Conservation (phyloP, 306 rosid genomes). For the Adenanthera pavonina region DNA sequence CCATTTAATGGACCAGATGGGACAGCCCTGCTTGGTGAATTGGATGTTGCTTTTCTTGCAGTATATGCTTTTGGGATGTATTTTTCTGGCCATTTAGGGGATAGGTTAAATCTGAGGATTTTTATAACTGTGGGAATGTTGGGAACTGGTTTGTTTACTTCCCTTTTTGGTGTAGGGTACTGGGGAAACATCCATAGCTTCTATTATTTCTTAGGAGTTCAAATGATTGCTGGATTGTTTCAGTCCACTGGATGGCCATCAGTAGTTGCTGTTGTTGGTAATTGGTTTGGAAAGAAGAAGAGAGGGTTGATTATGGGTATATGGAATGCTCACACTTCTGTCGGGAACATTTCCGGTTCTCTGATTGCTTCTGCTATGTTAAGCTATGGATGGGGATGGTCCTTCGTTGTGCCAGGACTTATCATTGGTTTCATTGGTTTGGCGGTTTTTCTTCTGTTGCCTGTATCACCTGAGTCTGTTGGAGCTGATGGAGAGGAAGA, state of each 20-base stretch:
- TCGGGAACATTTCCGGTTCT: conserved; percentile 94
- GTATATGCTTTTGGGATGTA: conserved; percentile 93
- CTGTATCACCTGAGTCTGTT: conserved; percentile 73
- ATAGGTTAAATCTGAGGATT: conserved; percentile 75
- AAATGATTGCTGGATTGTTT: conserved; percentile 91
- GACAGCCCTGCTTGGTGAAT: conserved; percentile 81
- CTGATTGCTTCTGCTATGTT: conserved; percentile 84
- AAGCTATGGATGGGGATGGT: conserved; percentile 98
- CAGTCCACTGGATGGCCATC: conserved; percentile 99
- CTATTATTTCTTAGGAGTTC: conserved; percentile 68
- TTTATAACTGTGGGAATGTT: conserved; percentile 89
- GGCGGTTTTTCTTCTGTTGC: conserved; percentile 69
- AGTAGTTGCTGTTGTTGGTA: conserved; percentile 91
- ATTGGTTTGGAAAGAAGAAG: conserved; percentile 97
- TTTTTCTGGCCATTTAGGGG: conserved; percentile 95
- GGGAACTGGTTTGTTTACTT: conserved; percentile 90
- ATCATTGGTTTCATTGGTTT: conserved; percentile 67
- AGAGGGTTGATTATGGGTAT: conserved; percentile 98
- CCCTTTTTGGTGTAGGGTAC: conserved; percentile 82
- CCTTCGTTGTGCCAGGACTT: conserved; percentile 82
- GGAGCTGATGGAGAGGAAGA: conserved; percentile 66
- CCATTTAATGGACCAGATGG: conserved; percentile 86
- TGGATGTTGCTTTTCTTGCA: conserved; percentile 91
- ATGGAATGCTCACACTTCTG: conserved; percentile 98
- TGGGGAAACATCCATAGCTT: conserved; percentile 83